Evolutionary conservation across 768 basidiomycete species (phyloP), one percentile per base, ranked within the genome.

Genomic region (Floccularia luteovirens): DNA sequence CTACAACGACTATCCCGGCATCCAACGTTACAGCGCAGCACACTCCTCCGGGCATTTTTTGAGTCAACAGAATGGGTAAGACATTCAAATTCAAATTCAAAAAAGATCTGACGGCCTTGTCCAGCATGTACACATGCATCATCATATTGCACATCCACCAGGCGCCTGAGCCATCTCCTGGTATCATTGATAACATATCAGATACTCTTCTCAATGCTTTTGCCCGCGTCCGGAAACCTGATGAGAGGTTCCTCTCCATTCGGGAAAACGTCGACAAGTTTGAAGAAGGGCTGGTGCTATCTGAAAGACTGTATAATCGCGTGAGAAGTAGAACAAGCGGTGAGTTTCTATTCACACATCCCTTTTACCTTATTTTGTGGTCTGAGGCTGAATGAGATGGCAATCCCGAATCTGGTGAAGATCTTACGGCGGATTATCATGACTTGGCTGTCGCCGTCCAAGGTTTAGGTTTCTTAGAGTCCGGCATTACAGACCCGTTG

Each of bases 21-120:
- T 58, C 93, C 96, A 11, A 97, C 89, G 1, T 69, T 99, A 10
- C 90, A 94, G 58, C 75, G 96, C 37, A 88, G 87, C 46, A 85
- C 84, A 6, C 77, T 98, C 22, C 72, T 96, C n/a, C 80, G 85
- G 5, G 88, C 90, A 21, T 99, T 99, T 67, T 82, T 98, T 43
- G 89, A 91, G 57, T 94, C 92, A 2, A 87, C 89, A 24, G 96
- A 99, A 93, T 99, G 96, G 96, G 94, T 93, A 58, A 44, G 80
- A 48, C 6, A 28, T 14, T 33, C 6, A 17, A 14, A 44, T 24
- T 35, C 20, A 38, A 30, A 31, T 48, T 35, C 38, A 33, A 36
- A 36, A 30, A 19, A 39, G 19, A 24, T 23, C 6, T 49, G 10
- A 28, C 27, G 27, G 8, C 27, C 14, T 28, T 17, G 7, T 34